Conservation (phyloP, 2,329 filamentous ascomycete genomes). For the Torrubiella hemipterigena region DNA sequence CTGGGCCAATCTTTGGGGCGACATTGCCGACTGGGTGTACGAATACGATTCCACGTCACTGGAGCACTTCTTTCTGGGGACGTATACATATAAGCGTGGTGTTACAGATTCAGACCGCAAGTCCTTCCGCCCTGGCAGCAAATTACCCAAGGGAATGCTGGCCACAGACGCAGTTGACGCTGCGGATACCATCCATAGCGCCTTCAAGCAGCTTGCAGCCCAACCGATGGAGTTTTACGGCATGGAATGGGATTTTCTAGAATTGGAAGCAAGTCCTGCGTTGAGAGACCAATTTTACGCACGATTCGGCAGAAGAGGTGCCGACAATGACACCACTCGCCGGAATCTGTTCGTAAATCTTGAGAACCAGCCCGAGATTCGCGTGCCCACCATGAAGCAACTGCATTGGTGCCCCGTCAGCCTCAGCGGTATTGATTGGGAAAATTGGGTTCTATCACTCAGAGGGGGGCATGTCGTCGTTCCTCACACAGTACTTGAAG, state of each 20-base stretch:
- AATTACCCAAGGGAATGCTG: slow-evolving; percentile 1
- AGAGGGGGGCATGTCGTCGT: not conserved
- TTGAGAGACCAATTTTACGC: slow-evolving; percentile 1
- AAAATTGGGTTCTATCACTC: not conserved
- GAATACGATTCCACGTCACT: slow-evolving; percentile 1
- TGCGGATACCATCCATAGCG: not conserved
- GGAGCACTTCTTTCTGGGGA: not conserved
- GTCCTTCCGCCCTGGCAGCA: not conserved
- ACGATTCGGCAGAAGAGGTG: not conserved
- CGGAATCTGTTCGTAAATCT: not conserved
- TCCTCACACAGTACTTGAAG: not conserved
- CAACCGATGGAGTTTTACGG: slow-evolving; percentile 1
- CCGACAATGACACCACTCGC: not conserved
- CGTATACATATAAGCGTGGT: not conserved
- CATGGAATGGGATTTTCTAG: slow-evolving; percentile 2
- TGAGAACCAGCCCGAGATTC: not conserved
- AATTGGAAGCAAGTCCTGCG: not conserved
- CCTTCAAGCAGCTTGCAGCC: not conserved
- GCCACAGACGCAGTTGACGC: slow-evolving; percentile 1
- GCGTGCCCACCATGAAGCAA: too few relatives aligned
- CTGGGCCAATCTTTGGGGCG: not conserved
- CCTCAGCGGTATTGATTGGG: slow-evolving; percentile 1
- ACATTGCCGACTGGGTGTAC: slow-evolving; percentile 1
- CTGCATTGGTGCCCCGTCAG: not conserved
- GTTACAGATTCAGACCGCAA: not conserved